Conservation (phyloP, 257 asterid species). For the Penstemon eatonii region DNA sequence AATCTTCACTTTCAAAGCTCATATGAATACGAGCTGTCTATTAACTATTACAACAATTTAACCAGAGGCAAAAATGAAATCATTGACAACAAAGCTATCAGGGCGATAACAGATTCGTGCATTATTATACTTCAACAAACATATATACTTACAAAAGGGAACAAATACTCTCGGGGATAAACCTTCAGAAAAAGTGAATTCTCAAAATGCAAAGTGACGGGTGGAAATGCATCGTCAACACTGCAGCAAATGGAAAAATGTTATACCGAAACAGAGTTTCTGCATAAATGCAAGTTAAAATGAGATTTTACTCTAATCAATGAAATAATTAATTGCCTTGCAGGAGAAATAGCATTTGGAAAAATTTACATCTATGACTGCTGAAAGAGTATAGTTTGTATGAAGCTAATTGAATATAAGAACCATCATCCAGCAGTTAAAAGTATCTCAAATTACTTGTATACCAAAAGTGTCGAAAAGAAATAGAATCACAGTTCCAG, state of each 20-base stretch:
- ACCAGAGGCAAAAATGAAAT: constrained; percentile 9
- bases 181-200: constrained; percentile 78
- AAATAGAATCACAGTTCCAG: neutral
- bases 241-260: constrained; percentile 53
- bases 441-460: no score
- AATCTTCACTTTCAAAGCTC: constrained; percentile 3
- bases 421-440: no score
- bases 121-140: constrained; percentile 17
- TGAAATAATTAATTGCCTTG: neutral
- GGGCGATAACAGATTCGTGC: constrained; percentile 9
- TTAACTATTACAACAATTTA: constrained; percentile 13
- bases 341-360: neutral
- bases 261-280: constrained; percentile 23
- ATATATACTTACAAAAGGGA: constrained; percentile 81
- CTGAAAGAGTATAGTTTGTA: neutral
- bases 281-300: neutral
- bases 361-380: neutral
- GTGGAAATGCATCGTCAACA: constrained; percentile 91
- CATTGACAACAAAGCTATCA: constrained; percentile 7
- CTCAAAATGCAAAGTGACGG: constrained; percentile 81
- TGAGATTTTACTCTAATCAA: neutral
- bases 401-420: neutral
- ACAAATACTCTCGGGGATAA: constrained; percentile 88
- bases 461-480: neutral
- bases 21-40: constrained; percentile 12